These are phyloP conservation scores for Mortierella antarctica DNA, from an alignment of 192 early-diverging fungal genomes.

Conservation along the genomic window DNA sequence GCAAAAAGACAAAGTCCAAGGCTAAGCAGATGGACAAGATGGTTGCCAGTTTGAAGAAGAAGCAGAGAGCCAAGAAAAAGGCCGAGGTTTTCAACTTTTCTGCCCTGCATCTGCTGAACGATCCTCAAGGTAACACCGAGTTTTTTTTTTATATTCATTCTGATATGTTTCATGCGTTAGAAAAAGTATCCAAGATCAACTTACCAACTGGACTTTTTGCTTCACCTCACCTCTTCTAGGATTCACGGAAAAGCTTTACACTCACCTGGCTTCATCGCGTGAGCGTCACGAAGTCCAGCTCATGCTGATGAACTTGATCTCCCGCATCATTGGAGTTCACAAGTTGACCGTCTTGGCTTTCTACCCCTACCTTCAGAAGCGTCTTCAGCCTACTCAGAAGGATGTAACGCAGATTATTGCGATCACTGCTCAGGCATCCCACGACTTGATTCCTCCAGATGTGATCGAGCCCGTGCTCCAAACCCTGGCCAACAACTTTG, in stretches of 20 bases:
- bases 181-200: not conserved
- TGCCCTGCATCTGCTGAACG: conserved; percentile 93
- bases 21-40: conserved; percentile 83
- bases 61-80: conserved; percentile 69
- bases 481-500: conserved; percentile 96
- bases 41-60: conserved; percentile 76
- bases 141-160: not conserved
- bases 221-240: conserved; percentile 46
- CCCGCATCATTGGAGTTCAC: conserved; percentile 95
- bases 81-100: conserved; percentile 91
- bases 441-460: conserved; percentile 96
- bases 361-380: conserved; percentile 93
- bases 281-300: conserved; percentile 93
- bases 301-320: conserved; percentile 93
- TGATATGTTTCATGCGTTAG: not conserved
- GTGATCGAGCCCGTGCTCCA: conserved; percentile 87
- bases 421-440: conserved; percentile 88
- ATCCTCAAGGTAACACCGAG: conserved; percentile 82
- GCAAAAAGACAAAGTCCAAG: conserved; percentile 89
- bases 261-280: conserved; percentile 75
- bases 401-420: conserved; percentile 96
- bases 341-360: conserved; percentile 92
- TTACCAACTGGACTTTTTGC: not conserved
- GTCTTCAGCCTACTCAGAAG: conserved; percentile 94
- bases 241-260: conserved; percentile 97